Conservation (phyloP, 75 land plant genomes). For the Adiantum capillusveneris region DNA sequence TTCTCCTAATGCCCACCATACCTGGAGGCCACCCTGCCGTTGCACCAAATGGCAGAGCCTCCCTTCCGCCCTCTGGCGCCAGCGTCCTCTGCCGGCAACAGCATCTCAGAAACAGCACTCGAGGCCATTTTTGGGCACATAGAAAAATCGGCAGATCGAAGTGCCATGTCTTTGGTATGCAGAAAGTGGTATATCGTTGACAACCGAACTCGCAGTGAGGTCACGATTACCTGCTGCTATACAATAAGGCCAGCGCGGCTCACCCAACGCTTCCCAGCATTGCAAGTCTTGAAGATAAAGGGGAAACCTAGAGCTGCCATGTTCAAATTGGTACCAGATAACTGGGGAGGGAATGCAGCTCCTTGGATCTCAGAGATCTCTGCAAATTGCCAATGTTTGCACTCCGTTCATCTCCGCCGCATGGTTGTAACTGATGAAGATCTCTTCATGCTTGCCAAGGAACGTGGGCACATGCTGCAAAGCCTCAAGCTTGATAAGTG, state of each 20-base stretch:
- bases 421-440: conserved; percentile 32
- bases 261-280: conserved; percentile 22
- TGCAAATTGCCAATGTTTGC: conserved; percentile 9
- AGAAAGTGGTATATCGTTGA: conserved; percentile 44
- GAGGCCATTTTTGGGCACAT: conserved; percentile 38
- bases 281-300: conserved; percentile 36
- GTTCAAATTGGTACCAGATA: conserved; percentile 29
- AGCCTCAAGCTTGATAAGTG: conserved; percentile 50
- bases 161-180: conserved; percentile 51
- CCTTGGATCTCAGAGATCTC: conserved; percentile 47
- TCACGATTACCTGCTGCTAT: conserved; percentile 53
- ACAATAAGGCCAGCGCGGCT: conserved; percentile 32
- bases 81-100: too few species aligned
- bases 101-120: conserved; percentile 34
- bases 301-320: conserved; percentile 54
- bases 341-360: conserved; percentile 49
- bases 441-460: conserved; percentile 15
- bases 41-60: too few species aligned
- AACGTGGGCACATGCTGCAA: conserved; percentile 20
- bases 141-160: conserved; percentile 39
- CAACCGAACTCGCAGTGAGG: conserved; percentile 36
- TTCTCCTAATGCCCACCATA: too few species aligned
- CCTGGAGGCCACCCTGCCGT: too few species aligned
- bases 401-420: conserved; percentile 31
- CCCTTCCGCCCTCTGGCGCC: too few species aligned